These are phyloP conservation scores for Penicillium sp. DNA, from an alignment of 2,329 filamentous ascomycete species.

Conservation along the genomic window DNA sequence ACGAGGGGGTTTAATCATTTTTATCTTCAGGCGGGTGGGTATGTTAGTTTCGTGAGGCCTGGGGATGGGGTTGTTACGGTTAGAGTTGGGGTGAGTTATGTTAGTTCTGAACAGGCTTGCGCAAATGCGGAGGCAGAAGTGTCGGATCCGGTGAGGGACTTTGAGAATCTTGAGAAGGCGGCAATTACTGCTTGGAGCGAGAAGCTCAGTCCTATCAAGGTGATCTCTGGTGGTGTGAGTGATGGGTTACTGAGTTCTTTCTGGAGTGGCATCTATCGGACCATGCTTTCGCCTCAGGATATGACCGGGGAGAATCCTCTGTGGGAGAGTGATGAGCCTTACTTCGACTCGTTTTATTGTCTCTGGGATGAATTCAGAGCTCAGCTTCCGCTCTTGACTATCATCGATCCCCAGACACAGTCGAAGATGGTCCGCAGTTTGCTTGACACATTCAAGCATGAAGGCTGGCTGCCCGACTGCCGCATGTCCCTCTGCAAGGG, in stretches of 20 bases:
- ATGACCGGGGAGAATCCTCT: conserved; percentile 72
- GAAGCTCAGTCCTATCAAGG: conserved; percentile 63
- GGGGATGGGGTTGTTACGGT: conserved; percentile 59
- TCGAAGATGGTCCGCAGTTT: conserved; percentile 38
- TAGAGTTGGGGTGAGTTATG: conserved; percentile 70
- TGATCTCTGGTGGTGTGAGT: conserved; percentile 60
- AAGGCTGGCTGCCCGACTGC: conserved; percentile 41
- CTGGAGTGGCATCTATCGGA: conserved; percentile 71
- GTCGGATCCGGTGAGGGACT: conserved; percentile 52
- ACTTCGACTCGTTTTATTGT: conserved; percentile 72
- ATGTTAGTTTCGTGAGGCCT: conserved; percentile 63
- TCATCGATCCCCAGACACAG: conserved; percentile 36
- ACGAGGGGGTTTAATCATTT: conserved; percentile 62
- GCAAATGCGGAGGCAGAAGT: conserved; percentile 69
- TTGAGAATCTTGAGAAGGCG: conserved; percentile 51
- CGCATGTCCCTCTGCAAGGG: conserved; percentile 42
- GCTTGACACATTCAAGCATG: conserved; percentile 39
- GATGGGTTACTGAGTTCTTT: conserved; percentile 62
- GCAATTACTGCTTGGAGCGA: conserved; percentile 63
- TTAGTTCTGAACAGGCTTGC: conserved; percentile 69
- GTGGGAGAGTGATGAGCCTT: conserved; percentile 68
- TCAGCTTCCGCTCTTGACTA: conserved; percentile 36
- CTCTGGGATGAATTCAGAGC: conserved; percentile 34
- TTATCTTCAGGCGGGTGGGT: conserved; percentile 64
- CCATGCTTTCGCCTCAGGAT: conserved; percentile 72